A percentile compares a stretch with the other conserved stretches of the same genome.
These are phyloP conservation scores for Panus rudis DNA, from an alignment of 768 basidiomycete species.

Conservation along the genomic window DNA sequence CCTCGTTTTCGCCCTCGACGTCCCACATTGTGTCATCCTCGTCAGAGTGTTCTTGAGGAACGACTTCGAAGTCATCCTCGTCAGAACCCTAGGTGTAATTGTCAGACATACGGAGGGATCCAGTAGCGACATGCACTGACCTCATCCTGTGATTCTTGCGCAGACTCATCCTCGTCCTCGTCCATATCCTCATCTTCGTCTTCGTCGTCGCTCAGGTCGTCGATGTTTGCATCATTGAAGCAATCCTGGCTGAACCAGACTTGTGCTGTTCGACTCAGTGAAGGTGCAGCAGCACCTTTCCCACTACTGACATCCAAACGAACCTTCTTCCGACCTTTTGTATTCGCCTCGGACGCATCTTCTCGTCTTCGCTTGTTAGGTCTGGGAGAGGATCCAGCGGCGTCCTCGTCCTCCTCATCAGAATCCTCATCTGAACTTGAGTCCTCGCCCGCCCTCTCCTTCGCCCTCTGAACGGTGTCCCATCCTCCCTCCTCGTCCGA, in stretches of 20 bases:
- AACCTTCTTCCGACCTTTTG: conserved; percentile 39
- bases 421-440: conserved; percentile 48
- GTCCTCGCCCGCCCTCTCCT: conserved; percentile 36
- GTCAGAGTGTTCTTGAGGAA: conserved; percentile 51
- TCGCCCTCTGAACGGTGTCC: conserved; percentile 56
- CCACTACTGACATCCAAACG: conserved; percentile 35
- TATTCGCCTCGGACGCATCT: conserved; percentile 8
- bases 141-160: conserved; percentile 9
- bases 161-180: conserved; percentile 28
- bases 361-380: conserved; percentile 39
- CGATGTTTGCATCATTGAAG: conserved; percentile 58
- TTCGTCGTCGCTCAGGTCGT: conserved; percentile 33
- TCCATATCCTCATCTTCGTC: conserved; percentile 28
- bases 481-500: conserved; percentile 53
- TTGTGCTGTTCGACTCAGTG: conserved; percentile 51
- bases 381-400: conserved; percentile 20
- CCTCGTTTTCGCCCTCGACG: conserved; percentile 68
- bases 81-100: conserved; percentile 15
- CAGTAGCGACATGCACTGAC: neutral
- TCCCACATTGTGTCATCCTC: conserved; percentile 73
- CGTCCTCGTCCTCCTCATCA: conserved; percentile 37
- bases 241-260: conserved; percentile 97
- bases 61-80: conserved; percentile 68
- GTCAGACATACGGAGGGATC: neutral
- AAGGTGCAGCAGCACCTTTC: neutral